Percentiles rank a stretch among this genome's conserved stretches.
Conservation (phyloP, 202 grass and related monocot species). For the Alloteropsis angusta region DNA sequence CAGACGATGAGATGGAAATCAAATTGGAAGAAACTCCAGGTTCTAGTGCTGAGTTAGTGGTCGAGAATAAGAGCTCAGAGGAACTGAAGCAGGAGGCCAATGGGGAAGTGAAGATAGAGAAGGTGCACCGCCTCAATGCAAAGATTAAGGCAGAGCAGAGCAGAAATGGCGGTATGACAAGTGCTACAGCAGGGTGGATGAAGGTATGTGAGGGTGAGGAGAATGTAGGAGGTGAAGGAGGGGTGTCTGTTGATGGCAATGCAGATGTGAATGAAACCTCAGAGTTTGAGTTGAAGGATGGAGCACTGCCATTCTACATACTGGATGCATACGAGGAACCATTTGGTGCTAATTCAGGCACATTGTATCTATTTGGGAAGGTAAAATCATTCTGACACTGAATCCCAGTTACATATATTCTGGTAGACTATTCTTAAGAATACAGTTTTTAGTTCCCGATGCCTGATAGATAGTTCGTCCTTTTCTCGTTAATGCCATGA, state of each 20-base stretch:
- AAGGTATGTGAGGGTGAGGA: slow-evolving; percentile 46
- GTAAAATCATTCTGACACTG: slow-evolving; percentile 25
- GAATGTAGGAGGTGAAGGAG: slow-evolving; percentile 27
- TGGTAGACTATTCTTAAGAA: neutral
- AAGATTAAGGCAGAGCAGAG: slow-evolving; percentile 50
- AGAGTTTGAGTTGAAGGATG: slow-evolving; percentile 70
- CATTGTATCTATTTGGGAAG: slow-evolving; percentile 91
- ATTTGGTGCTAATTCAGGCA: slow-evolving; percentile 80
- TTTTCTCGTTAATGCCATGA: neutral
- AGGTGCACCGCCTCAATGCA: slow-evolving; percentile 42
- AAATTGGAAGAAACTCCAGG: slow-evolving; percentile 19
- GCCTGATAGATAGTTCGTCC: neutral
- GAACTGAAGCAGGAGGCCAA: slow-evolving; percentile 28
- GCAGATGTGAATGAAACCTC: slow-evolving; percentile 47
- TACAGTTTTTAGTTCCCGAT: neutral
- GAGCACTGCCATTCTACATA: slow-evolving; percentile 79
- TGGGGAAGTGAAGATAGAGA: slow-evolving; percentile 46
- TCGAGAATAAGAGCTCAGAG: slow-evolving; percentile 18
- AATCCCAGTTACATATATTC: neutral
- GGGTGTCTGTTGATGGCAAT: slow-evolving; percentile 30
- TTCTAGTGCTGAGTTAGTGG: slow-evolving; percentile 22
- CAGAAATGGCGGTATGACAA: slow-evolving; percentile 24
- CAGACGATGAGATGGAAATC: slow-evolving; percentile 19
- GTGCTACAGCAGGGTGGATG: slow-evolving; percentile 62
- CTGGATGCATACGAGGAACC: slow-evolving; percentile 89